These are phyloP conservation scores for Teratosphaeria zuluensis DNA, from an alignment of 2,329 filamentous ascomycete species.

Conservation along the genomic window DNA sequence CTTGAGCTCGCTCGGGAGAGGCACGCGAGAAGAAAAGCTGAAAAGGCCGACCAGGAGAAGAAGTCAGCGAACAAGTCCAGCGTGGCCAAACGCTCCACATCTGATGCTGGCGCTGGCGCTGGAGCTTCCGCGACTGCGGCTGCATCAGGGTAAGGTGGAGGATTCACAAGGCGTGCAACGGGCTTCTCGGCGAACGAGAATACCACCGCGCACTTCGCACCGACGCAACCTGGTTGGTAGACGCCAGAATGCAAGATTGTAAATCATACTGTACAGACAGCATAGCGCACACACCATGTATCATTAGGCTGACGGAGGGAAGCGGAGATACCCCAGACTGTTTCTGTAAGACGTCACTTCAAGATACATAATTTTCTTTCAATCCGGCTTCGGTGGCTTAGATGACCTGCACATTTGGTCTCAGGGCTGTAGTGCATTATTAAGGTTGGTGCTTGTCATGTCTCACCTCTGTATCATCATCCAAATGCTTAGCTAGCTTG, in stretches of 20 bases:
- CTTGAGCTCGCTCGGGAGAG: constrained; percentile 50
- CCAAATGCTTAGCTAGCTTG: background rate
- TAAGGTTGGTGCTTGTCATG: background rate
- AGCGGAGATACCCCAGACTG: constrained; percentile 9
- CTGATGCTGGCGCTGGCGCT: background rate
- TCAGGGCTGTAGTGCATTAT: background rate
- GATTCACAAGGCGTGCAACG: background rate
- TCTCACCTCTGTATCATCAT: too few species aligned
- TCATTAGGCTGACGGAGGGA: background rate
- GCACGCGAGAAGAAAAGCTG: constrained; percentile 40
- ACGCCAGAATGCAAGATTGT: background rate
- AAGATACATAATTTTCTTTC: background rate
- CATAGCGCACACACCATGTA: background rate
- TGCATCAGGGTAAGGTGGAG: background rate
- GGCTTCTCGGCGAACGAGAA: too few species aligned
- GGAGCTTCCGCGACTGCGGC: constrained; percentile 3
- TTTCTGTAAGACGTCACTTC: constrained; percentile 3
- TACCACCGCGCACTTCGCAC: background rate
- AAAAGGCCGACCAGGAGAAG: constrained; percentile 21
- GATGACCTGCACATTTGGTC: background rate
- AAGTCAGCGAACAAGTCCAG: background rate
- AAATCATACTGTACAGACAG: background rate
- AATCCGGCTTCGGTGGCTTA: background rate
- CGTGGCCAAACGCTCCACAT: background rate
- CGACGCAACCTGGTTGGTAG: background rate